Percentiles rank a stretch among this genome's conserved stretches.
Evolutionary conservation across 257 asterid genomes (phyloP).

Genomic region (Apocynum venetum): DNA sequence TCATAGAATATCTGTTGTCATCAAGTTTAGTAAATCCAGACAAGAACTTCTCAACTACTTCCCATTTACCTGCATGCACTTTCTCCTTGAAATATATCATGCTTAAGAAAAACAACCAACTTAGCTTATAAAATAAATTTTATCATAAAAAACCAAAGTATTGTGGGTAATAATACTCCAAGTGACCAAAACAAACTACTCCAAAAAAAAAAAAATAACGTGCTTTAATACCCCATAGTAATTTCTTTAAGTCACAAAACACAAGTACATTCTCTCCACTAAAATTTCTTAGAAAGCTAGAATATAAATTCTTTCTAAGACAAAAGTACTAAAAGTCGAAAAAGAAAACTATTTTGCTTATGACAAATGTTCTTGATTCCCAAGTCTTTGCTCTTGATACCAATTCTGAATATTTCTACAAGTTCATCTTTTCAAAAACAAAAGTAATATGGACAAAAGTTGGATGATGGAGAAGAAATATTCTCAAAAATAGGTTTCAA

Average conservation of each 20-base stretch:
- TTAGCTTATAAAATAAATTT: slow-evolving; percentile 55
- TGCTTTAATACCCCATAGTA: background rate
- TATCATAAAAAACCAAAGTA: background rate
- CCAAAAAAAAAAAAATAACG: background rate
- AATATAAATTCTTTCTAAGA: no score
- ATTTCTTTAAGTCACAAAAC: no score
- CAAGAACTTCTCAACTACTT: slow-evolving; percentile 89
- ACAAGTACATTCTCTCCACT: no score
- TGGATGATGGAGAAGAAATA: no score
- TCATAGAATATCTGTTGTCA: slow-evolving; percentile 93
- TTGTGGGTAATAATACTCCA: no score
- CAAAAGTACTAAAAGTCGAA: no score
- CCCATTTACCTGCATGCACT: slow-evolving; percentile 96
- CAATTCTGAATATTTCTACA: background rate
- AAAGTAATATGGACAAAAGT: no score
- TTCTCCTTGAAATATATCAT: slow-evolving; percentile 96
- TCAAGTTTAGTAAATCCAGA: slow-evolving; percentile 94
- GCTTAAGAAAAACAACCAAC: slow-evolving; percentile 86
- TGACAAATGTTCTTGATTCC: no score
- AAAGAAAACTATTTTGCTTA: no score
- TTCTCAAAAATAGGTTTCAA: no score
- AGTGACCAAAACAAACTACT: background rate
- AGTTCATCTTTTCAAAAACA: background rate
- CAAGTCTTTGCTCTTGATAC: no score
- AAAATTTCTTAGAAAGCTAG: no score